A percentile compares a stretch with the other conserved stretches of the same genome.
These are phyloP conservation scores for Hypoxylon lienhwacheense DNA, from an alignment of 495 filamentous ascomycete species.

Conservation along the genomic window DNA sequence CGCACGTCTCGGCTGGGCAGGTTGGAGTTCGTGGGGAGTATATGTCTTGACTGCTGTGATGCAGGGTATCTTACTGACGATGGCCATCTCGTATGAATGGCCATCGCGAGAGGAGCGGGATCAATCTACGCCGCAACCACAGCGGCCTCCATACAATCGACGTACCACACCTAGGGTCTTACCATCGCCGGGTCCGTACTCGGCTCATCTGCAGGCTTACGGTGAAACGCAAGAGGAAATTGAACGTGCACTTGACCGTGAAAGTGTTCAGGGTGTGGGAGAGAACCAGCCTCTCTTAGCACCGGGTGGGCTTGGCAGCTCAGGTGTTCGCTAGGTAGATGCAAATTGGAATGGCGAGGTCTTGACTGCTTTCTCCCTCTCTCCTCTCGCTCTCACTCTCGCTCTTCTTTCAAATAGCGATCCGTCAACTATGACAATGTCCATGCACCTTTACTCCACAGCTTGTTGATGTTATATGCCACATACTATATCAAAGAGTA, in stretches of 20 bases:
- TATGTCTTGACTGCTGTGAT: slow-evolving; percentile 81
- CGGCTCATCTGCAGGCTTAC: slow-evolving; percentile 45
- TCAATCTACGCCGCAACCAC: slow-evolving; percentile 27
- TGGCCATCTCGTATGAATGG: slow-evolving; percentile 79
- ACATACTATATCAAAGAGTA: not conserved
- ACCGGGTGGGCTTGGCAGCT: slow-evolving; percentile 43
- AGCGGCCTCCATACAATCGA: slow-evolving; percentile 34
- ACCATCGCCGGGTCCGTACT: slow-evolving; percentile 43
- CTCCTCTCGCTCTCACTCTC: slow-evolving; percentile 12
- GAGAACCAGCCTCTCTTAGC: slow-evolving; percentile 49
- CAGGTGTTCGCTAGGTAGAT: slow-evolving; percentile 26
- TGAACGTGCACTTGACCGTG: slow-evolving; percentile 44
- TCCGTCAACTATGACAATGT: slow-evolving; percentile 5
- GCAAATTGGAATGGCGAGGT: not conserved
- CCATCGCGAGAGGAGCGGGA: slow-evolving; percentile 24
- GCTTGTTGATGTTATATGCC: not conserved
- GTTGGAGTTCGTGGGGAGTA: slow-evolving; percentile 95
- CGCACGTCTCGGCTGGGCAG: slow-evolving; percentile 72
- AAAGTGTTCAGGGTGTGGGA: slow-evolving; percentile 45
- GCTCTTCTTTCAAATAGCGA: slow-evolving; percentile 5
- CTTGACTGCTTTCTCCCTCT: no score
- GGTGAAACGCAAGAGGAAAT: slow-evolving; percentile 46
- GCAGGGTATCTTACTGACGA: slow-evolving; percentile 77
- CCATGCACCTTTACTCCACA: slow-evolving; percentile 5
- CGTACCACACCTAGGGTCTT: slow-evolving; percentile 34